These are phyloP conservation scores for Neopestalotiopsis sp. DNA, from an alignment of 2,329 filamentous ascomycete species.

Conservation along the genomic window DNA sequence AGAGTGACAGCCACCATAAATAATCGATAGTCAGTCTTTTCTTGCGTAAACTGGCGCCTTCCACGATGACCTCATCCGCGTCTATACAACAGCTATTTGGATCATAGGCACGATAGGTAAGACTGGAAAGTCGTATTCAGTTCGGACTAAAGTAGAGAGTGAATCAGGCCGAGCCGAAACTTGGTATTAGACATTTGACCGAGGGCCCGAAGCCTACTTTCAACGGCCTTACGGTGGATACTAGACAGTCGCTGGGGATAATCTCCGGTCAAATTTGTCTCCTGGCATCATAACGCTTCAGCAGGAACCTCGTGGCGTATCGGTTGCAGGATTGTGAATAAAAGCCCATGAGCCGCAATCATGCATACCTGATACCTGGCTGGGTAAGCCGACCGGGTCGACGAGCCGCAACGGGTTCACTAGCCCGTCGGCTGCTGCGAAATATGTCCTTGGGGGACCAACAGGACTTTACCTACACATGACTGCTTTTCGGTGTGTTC, in stretches of 20 bases:
- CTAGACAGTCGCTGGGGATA: background rate
- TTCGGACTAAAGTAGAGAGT: conserved; percentile 6
- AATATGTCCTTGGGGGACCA: no score
- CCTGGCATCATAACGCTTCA: background rate
- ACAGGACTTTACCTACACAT: no score
- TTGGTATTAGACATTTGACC: conserved; percentile 19
- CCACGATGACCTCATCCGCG: background rate
- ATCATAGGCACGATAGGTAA: background rate
- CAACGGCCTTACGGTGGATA: background rate
- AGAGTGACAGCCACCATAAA: background rate
- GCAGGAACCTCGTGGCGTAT: no score
- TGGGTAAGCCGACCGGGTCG: no score
- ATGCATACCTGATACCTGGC: no score
- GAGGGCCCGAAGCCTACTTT: conserved; percentile 3
- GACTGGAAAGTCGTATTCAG: background rate
- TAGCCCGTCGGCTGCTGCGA: no score
- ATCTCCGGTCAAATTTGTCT: background rate
- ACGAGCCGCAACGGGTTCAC: no score
- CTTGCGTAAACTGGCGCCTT: background rate
- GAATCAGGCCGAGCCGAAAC: conserved; percentile 20
- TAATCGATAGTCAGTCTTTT: background rate
- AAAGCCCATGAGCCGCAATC: no score
- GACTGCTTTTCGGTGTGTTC: no score
- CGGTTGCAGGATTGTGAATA: no score
- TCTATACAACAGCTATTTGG: background rate